phyloP scores from a whole-genome alignment of 176 grass and related monocot species.

The Pontederia crassipes region DNA sequence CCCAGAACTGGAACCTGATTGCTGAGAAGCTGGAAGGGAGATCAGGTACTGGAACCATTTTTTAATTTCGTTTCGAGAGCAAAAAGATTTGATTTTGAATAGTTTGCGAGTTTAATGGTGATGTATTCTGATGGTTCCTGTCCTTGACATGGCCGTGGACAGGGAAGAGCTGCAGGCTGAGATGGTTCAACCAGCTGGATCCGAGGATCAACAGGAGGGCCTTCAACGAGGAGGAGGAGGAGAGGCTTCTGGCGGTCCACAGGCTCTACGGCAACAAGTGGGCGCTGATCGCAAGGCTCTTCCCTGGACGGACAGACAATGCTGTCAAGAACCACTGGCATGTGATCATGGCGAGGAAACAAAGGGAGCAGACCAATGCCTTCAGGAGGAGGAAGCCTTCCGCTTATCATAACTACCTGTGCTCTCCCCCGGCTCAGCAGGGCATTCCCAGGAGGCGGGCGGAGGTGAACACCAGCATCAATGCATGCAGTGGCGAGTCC shows the following conservation, averaged over 20 bases:
- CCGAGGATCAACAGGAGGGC: conserved; percentile 24
- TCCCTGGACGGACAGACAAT: conserved; percentile 26
- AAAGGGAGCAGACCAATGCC: conserved; percentile 9
- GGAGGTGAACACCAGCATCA: not conserved
- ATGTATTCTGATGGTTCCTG: not conserved
- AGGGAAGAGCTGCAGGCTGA: conserved; percentile 27
- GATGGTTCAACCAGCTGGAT: conserved; percentile 29
- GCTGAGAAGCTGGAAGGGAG: conserved; percentile 21
- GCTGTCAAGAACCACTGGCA: conserved; percentile 31
- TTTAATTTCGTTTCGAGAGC: not conserved
- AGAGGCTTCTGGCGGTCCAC: conserved; percentile 19
- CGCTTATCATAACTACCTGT: not conserved
- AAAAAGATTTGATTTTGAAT: not conserved
- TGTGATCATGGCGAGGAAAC: conserved; percentile 26
- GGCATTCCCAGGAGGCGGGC: not conserved
- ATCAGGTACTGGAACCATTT: conserved; percentile 12
- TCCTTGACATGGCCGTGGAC: not conserved
- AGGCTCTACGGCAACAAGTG: conserved; percentile 25
- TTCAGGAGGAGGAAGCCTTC: conserved; percentile 8
- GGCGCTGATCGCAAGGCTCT: conserved; percentile 19
- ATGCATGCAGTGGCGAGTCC: conserved; percentile 21
- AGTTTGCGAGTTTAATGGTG: not conserved
- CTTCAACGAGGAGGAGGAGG: conserved; percentile 21
- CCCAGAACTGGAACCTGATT: conserved; percentile 27
- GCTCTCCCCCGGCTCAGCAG: not conserved